phyloP scores from a whole-genome alignment of 2,329 filamentous ascomycete genomes.

The Anisogramma anomala region DNA sequence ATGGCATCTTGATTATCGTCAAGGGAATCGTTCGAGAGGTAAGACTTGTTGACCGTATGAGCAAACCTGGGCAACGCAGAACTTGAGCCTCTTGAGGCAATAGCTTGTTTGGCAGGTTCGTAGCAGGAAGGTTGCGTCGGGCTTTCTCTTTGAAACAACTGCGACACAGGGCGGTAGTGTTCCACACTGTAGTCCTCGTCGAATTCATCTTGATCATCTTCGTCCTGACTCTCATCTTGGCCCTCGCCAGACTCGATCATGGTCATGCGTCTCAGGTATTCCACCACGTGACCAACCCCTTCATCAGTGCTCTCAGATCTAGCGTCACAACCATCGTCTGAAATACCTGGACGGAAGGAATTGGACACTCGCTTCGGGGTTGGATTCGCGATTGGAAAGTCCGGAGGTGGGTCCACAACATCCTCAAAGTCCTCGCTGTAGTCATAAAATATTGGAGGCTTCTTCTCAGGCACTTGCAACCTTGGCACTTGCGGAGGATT shows the following conservation, averaged over 20 bases:
- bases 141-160: not conserved
- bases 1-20: not conserved
- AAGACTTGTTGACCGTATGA: not conserved
- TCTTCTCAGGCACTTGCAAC: conserved; percentile 17
- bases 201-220: no score
- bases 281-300: conserved; percentile 1
- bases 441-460: conserved; percentile 37
- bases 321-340: not conserved
- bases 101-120: not conserved
- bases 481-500: conserved; percentile 18
- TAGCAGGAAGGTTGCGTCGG: not conserved
- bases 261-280: conserved; percentile 5
- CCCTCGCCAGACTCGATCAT: not conserved
- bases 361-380: conserved; percentile 18
- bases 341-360: not conserved
- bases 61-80: not conserved
- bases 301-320: conserved; percentile 1
- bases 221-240: no score
- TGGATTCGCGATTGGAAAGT: conserved; percentile 22
- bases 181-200: not conserved
- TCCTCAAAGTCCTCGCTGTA: conserved; percentile 40
- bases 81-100: not conserved
- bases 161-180: not conserved
- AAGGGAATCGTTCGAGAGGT: not conserved
- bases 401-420: conserved; percentile 5